These are phyloP conservation scores for Pseudotulostoma volvatum DNA, from an alignment of 495 filamentous ascomycete species.

Conservation along the genomic window DNA sequence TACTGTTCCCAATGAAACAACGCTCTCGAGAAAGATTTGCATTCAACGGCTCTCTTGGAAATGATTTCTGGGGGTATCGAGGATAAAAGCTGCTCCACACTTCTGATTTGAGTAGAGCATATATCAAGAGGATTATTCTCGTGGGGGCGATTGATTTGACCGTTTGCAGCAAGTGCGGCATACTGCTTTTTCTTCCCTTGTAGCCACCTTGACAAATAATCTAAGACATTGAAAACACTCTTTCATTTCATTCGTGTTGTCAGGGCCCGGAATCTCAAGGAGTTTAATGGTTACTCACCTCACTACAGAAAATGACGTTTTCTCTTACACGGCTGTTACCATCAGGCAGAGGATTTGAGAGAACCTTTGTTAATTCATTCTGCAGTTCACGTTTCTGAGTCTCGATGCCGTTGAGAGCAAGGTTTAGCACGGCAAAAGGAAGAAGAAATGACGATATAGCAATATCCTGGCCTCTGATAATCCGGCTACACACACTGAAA, in stretches of 20 bases:
- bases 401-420: slow-evolving; percentile 51
- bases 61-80: slow-evolving; percentile 73
- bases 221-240: slow-evolving; percentile 79
- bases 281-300: slow-evolving; percentile 37
- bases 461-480: slow-evolving; percentile 68
- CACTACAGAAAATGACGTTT: slow-evolving; percentile 61
- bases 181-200: slow-evolving; percentile 57
- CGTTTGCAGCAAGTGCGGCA: slow-evolving; percentile 19
- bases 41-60: slow-evolving; percentile 71
- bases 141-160: slow-evolving; percentile 20
- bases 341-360: slow-evolving; percentile 41
- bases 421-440: slow-evolving; percentile 68
- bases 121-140: slow-evolving; percentile 26
- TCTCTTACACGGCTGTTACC: slow-evolving; percentile 41
- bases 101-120: slow-evolving; percentile 36
- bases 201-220: slow-evolving; percentile 81
- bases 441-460: slow-evolving; percentile 73
- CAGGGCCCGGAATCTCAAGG: not conserved
- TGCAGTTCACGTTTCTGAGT: slow-evolving; percentile 48
- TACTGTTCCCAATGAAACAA: slow-evolving; percentile 90
- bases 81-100: slow-evolving; percentile 45
- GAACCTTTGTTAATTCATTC: slow-evolving; percentile 52
- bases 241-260: slow-evolving; percentile 15
- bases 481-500: slow-evolving; percentile 61
- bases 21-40: slow-evolving; percentile 80